Base-by-base conservation (phyloP, 75 land plant genomes). In the Pseudotsuga menziesii region DNA sequence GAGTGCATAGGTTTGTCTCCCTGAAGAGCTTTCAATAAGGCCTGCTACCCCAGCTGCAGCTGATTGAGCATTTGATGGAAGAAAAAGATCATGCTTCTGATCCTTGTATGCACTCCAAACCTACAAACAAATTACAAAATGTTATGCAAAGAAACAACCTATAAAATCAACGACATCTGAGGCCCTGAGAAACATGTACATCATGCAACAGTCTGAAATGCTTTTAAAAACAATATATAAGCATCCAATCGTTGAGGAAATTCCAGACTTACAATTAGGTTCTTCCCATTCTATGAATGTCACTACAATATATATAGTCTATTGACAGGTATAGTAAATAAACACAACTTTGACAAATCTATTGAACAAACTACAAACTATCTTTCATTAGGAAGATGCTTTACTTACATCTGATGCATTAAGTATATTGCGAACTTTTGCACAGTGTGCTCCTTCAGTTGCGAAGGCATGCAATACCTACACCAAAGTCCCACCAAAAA, bases 41-140 rank as follows among this genome's bases (percentile, higher is more conserved):
- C 99, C 99, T 17, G 99, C 99, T 61, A 97, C 80, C 26, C 99
- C 99, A 57, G 99, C 99, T 35, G 98, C 97, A 58, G 99, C 93
- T 20, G 93, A 90, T 78, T 97, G 99, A 22, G 99, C 95, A 90
- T 88, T 97, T 66, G 99, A 92, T 0, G 99, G 99, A 41, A 97
- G 93, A 75, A 97, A 97, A 26, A 97, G 89, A 77, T 97, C 99
- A 58, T 97, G 99, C 70, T 85, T 92, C 80, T 97, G 99, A 76
- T 97, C 99, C 74, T 97, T 97, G 80, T 97, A 97, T 26, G 98
- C 99, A 78, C 84, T 85, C 99, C 99, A 97, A 23, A 97, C 95
- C 99, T 97, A 82, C 22, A 57, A 81, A 58, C 35, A 75, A 41
- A 73, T 52, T 54, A 73, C 4, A 27, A 23, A 16, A 23, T 25